These are phyloP conservation scores for Hanseniaspora vineae DNA, from an alignment of 805 yeast genomes.

Conservation along the genomic window DNA sequence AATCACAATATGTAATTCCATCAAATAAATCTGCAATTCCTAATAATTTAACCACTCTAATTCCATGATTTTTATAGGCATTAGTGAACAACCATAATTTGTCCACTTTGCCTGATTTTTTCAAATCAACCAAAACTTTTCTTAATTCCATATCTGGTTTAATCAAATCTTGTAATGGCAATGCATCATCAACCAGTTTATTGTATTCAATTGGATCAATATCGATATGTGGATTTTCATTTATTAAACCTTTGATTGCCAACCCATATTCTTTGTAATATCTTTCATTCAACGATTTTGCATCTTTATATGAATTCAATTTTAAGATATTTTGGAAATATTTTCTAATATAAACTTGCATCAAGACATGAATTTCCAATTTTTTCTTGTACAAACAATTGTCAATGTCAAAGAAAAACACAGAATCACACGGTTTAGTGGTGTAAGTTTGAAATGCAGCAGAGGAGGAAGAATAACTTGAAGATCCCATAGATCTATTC, in stretches of 20 bases:
- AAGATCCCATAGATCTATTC: too few relatives aligned
- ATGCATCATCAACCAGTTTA: conserved; percentile 77
- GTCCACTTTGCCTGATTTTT: conserved; percentile 38
- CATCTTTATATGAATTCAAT: conserved; percentile 52
- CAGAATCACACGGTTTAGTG: conserved; percentile 19
- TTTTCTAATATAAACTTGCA: conserved; percentile 75
- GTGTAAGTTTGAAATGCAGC: conserved; percentile 10
- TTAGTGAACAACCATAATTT: conserved; percentile 88
- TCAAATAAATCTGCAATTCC: conserved; percentile 92
- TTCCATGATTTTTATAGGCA: conserved; percentile 85
- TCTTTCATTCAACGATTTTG: conserved; percentile 51
- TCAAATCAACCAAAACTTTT: conserved; percentile 34
- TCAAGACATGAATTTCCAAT: conserved; percentile 65
- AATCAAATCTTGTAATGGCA: conserved; percentile 73
- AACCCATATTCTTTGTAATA: conserved; percentile 84
- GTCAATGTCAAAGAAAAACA: conserved; percentile 85
- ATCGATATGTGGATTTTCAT: conserved; percentile 29
- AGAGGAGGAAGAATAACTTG: too few relatives aligned
- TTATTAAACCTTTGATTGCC: conserved; percentile 79
- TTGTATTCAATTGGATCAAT: conserved; percentile 86
- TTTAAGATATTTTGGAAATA: conserved; percentile 58
- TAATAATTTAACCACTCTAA: conserved; percentile 61
- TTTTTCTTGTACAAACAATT: conserved; percentile 76
- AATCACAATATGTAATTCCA: conserved; percentile 89
- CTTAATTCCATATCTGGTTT: conserved; percentile 46